phyloP scores from a whole-genome alignment of 177 flowering plant species.

The Vitis hybrid region DNA sequence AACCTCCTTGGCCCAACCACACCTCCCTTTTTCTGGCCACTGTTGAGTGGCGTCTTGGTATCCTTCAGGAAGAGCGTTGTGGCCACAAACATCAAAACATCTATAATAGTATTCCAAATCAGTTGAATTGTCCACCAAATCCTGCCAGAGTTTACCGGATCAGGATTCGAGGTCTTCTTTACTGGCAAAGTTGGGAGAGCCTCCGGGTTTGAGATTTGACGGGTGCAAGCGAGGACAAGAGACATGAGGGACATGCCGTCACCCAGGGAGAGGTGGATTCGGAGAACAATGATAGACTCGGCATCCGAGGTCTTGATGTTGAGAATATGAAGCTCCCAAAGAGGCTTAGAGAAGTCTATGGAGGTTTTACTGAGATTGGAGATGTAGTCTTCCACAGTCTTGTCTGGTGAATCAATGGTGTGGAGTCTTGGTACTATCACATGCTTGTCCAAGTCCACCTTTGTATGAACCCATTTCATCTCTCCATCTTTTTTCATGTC shows the following conservation, averaged over 20 bases:
- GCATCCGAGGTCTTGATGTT: constrained; percentile 35
- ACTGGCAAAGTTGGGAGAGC: constrained; percentile 35
- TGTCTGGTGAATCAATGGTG: constrained; percentile 32
- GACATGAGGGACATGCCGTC: constrained; percentile 50
- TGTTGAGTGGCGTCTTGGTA: constrained; percentile 36
- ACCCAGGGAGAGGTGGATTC: constrained; percentile 51
- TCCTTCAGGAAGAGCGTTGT: constrained; percentile 41
- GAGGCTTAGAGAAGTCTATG: constrained; percentile 28
- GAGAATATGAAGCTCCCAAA: constrained; percentile 37
- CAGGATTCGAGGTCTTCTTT: background rate
- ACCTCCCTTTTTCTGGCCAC: constrained; percentile 18
- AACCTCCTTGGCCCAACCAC: constrained; percentile 32
- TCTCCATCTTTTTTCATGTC: constrained; percentile 13
- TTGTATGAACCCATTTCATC: constrained; percentile 44
- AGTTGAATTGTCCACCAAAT: constrained; percentile 16
- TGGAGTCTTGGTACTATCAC: constrained; percentile 33
- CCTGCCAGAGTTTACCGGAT: background rate
- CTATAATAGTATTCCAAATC: constrained; percentile 42
- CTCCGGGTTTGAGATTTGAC: constrained; percentile 29
- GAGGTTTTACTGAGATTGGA: constrained; percentile 29
- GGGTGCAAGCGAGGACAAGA: constrained; percentile 42
- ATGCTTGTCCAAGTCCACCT: constrained; percentile 51
- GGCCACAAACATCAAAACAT: constrained; percentile 27
- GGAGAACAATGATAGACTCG: constrained; percentile 24
- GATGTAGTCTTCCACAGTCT: constrained; percentile 42